A percentile compares a stretch with the other conserved stretches of the same genome.
Evolutionary conservation across 331 rosid genomes (phyloP).

Genomic region (Malus hybrid): DNA sequence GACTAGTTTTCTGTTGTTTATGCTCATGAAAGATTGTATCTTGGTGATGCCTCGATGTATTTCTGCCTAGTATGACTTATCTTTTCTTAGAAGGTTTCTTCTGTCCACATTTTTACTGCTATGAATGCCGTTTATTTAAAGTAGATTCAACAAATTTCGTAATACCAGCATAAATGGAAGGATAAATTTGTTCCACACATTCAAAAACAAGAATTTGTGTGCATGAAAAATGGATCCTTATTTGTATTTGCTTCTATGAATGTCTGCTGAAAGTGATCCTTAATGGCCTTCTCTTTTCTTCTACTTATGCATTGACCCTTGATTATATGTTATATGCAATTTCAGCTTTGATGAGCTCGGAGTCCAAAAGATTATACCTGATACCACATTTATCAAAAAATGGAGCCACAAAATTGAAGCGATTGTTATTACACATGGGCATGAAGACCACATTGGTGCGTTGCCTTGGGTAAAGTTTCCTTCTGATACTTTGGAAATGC

Average conservation of each 20-base stretch:
- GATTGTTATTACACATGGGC: constrained; percentile 89
- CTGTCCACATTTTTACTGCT: not conserved
- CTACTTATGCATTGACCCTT: not conserved
- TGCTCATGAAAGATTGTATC: not conserved
- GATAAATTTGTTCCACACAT: not conserved
- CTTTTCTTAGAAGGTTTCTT: not conserved
- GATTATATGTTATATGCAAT: constrained; percentile 3
- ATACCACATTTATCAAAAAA: constrained; percentile 87
- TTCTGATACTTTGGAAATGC: constrained; percentile 21
- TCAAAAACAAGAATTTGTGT: too few relatives aligned
- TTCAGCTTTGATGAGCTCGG: constrained; percentile 96
- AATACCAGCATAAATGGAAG: not conserved
- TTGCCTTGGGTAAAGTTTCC: constrained; percentile 95
- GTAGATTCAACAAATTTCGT: not conserved
- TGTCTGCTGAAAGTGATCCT: constrained; percentile 1
- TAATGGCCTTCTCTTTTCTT: constrained; percentile 5
- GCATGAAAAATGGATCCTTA: not conserved
- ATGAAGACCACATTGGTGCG: constrained; percentile 99
- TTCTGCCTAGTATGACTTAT: not conserved
- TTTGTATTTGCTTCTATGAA: not conserved
- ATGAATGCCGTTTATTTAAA: not conserved
- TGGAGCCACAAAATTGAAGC: constrained; percentile 99
- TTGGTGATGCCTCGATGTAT: not conserved
- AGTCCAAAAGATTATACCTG: constrained; percentile 92
- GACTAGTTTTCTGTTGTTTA: not conserved